phyloP scores from a whole-genome alignment of 2,329 filamentous ascomycete genomes.

The Hymenoscyphus scutula region DNA sequence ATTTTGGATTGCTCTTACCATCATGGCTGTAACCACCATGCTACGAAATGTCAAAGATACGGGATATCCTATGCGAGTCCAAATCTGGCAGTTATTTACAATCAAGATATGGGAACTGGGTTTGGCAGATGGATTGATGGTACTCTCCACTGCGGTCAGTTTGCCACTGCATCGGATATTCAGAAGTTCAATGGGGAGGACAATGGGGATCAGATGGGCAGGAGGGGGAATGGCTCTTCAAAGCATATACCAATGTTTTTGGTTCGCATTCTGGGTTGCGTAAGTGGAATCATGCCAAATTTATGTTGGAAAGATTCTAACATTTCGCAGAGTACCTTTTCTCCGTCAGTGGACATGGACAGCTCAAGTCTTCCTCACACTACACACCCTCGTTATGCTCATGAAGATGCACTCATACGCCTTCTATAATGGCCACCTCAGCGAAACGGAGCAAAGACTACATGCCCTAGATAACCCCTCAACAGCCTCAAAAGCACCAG shows the following conservation, averaged over 20 bases:
- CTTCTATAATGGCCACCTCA: conserved; percentile 96
- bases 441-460: conserved; percentile 79
- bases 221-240: conserved; percentile 78
- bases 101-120: conserved; percentile 86
- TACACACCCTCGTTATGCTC: conserved; percentile 85
- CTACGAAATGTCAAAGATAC: conserved; percentile 92
- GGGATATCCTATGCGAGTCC: conserved; percentile 77
- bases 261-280: conserved; percentile 80
- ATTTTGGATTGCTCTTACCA: conserved; percentile 95
- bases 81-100: conserved; percentile 86
- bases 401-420: conserved; percentile 99
- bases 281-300: conserved; percentile 37
- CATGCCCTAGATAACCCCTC: conserved; percentile 74
- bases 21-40: conserved; percentile 96
- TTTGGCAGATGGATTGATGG: conserved; percentile 82
- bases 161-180: conserved; percentile 72
- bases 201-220: conserved; percentile 65
- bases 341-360: conserved; percentile 92
- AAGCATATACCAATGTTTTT: conserved; percentile 74
- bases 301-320: conserved; percentile 24
- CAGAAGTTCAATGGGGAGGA: conserved; percentile 49
- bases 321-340: conserved; percentile 65
- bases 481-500: conserved; percentile 65
- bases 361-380: conserved; percentile 87
- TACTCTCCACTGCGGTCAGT: conserved; percentile 67